Base-by-base conservation (phyloP, 495 filamentous ascomycete species). In the Penicillium fimorum region DNA sequence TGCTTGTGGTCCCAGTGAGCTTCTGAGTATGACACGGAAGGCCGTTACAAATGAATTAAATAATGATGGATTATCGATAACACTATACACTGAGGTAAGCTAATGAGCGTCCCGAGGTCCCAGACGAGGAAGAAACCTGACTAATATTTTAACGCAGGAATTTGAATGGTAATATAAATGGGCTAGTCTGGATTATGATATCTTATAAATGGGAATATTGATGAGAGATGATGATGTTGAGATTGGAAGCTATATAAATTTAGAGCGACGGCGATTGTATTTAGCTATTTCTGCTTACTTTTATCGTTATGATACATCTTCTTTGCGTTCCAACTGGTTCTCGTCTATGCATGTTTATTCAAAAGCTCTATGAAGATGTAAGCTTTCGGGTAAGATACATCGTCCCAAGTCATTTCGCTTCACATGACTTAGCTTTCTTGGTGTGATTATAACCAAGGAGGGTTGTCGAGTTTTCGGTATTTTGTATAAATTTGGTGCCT, bases 81-180 rank as follows among this genome's bases (percentile, higher is more conserved):
- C 32, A 9, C 24, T 48, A 8, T 49, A 56, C 24, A 48, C 44
- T 13, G 53, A 56, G 53, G 53, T 56, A 20, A 56, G 53, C 13
- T 22, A 45, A 37, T n/a, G 13, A 35, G 4, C 6, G 13, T 37
- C 2, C n/a, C n/a, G n/a, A n/a, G n/a, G n/a, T n/a, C n/a, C 33
- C 33, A 6, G 13, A 32, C 30, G 4, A n/a, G 13, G 5, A 37
- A n/a, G 33, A n/a, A 37, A 15, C 33, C 7, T 37, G 33, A 37
- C 33, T 37, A 37, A 37, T 0, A 37, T n/a, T 37, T 2, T 5
- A 37, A 37, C 2, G 13, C 33, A 37, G 33, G 33, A 37, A 37
- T 37, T 37, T n/a, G 13, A 37, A 37, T 37, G 33, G 33, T 37
- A 13, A 37, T 37, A 37, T 37, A 4, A 27, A 27, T 5, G 25